phyloP scores from a whole-genome alignment of 495 filamentous ascomycete species.

The Penicillium cosmopolitanum region DNA sequence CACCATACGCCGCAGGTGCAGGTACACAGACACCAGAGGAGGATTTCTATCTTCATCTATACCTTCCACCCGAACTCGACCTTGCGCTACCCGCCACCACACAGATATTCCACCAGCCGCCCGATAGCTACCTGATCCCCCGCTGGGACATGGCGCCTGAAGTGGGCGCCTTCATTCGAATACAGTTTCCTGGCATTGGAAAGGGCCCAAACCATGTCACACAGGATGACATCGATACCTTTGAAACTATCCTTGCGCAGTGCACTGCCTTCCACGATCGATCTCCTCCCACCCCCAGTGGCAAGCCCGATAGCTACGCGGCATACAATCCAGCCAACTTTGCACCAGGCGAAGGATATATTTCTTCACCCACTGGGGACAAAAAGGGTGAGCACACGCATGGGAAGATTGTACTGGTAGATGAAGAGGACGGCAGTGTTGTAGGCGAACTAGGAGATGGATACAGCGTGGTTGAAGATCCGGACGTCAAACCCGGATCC shows the following conservation, averaged over 20 bases:
- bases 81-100: slow-evolving; percentile 88
- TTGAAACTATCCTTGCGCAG: slow-evolving; percentile 94
- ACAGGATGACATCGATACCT: slow-evolving; percentile 94
- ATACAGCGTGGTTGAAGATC: slow-evolving; percentile 76
- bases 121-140: slow-evolving; percentile 85
- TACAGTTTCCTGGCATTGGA: slow-evolving; percentile 81
- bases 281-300: slow-evolving; percentile 55
- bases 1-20: slow-evolving; percentile 50
- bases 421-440: slow-evolving; percentile 94
- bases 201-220: slow-evolving; percentile 63
- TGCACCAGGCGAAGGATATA: slow-evolving; percentile 78
- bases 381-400: slow-evolving; percentile 46
- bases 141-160: slow-evolving; percentile 90
- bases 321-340: slow-evolving; percentile 82
- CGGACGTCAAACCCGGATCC: slow-evolving; percentile 74
- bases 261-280: slow-evolving; percentile 92
- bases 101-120: slow-evolving; percentile 92
- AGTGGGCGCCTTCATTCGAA: slow-evolving; percentile 83
- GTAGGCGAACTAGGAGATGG: slow-evolving; percentile 88
- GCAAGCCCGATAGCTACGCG: slow-evolving; percentile 47
- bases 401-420: slow-evolving; percentile 88
- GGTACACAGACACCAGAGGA: slow-evolving; percentile 61
- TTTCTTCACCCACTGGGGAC: slow-evolving; percentile 36
- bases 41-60: slow-evolving; percentile 93
- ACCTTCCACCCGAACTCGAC: slow-evolving; percentile 91